phyloP scores from a whole-genome alignment of 495 filamentous ascomycete species.

The Aspergillus baeticus region DNA sequence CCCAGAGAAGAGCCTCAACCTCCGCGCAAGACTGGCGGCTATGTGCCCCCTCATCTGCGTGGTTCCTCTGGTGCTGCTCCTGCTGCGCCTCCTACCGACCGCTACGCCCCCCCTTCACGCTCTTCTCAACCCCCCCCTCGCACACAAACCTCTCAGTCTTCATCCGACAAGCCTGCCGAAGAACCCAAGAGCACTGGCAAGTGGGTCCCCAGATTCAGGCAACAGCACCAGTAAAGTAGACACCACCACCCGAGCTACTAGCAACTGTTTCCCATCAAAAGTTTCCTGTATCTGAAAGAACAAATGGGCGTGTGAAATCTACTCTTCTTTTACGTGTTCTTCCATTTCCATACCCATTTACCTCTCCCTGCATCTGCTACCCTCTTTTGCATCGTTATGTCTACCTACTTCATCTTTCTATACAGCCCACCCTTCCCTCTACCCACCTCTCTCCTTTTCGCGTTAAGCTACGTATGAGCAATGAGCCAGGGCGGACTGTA shows the following conservation, averaged over 20 bases:
- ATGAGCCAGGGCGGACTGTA: slow-evolving; percentile 15
- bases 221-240: slow-evolving; percentile 33
- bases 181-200: slow-evolving; percentile 35
- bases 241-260: slow-evolving; percentile 4
- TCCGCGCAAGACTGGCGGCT: slow-evolving; percentile 41
- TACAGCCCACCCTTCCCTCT: slow-evolving; percentile 9
- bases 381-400: background rate
- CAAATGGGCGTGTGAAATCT: slow-evolving; percentile 10
- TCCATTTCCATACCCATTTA: background rate
- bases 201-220: slow-evolving; percentile 47
- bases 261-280: slow-evolving; percentile 14
- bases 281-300: slow-evolving; percentile 10
- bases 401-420: background rate
- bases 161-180: slow-evolving; percentile 31
- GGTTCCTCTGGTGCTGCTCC: slow-evolving; percentile 33
- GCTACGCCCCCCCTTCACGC: slow-evolving; percentile 37
- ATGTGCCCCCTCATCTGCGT: slow-evolving; percentile 52
- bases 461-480: background rate
- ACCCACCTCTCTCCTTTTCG: slow-evolving; percentile 13
- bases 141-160: slow-evolving; percentile 25
- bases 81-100: slow-evolving; percentile 33
- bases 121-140: slow-evolving; percentile 29
- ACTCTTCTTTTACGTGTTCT: slow-evolving; percentile 8
- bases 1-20: slow-evolving; percentile 31
- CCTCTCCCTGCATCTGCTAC: background rate